Conservation (phyloP, 1,139 yeast species). For the Scheffersomyces illinoinensis region DNA sequence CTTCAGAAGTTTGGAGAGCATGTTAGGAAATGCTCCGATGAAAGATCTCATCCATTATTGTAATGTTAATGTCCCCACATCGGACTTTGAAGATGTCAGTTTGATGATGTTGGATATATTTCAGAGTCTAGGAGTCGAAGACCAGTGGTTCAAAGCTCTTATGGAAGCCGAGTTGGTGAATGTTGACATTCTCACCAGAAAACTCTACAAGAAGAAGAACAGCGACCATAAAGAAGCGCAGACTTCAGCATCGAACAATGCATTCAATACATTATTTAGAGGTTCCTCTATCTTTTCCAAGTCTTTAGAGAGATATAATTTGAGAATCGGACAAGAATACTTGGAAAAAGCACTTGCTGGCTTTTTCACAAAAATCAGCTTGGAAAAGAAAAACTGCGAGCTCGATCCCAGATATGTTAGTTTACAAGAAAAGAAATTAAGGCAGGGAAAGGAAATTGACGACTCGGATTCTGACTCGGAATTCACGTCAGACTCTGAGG, state of each 20-base stretch:
- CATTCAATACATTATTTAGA: conserved; percentile 75
- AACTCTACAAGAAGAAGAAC: conserved; percentile 32
- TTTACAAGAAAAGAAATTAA: conserved; percentile 39
- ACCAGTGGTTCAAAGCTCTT: conserved; percentile 67
- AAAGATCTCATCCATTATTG: conserved; percentile 50
- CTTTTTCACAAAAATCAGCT: conserved; percentile 58
- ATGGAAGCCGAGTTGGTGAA: conserved; percentile 62
- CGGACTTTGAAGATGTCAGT: conserved; percentile 56
- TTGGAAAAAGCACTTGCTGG: conserved; percentile 71
- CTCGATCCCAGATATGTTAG: conserved; percentile 65
- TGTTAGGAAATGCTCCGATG: conserved; percentile 54
- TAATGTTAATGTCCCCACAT: conserved; percentile 40
- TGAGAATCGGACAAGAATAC: conserved; percentile 78
- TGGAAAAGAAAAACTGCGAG: conserved; percentile 61
- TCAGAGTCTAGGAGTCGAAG: conserved; percentile 62
- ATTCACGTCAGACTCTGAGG: conserved; percentile 13
- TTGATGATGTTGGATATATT: conserved; percentile 61
- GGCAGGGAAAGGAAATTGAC: conserved; percentile 25
- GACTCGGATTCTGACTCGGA: conserved; percentile 16
- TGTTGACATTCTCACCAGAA: conserved; percentile 48
- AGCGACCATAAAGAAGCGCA: conserved; percentile 10
- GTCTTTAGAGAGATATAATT: conserved; percentile 74
- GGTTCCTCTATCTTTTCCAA: conserved; percentile 84
- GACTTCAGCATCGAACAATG: conserved; percentile 36
- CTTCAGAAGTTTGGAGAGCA: conserved; percentile 62